Percentiles rank a stretch among this genome's conserved stretches.
Conservation (phyloP, 768 basidiomycete genomes). For the Tulasnella calospora region DNA sequence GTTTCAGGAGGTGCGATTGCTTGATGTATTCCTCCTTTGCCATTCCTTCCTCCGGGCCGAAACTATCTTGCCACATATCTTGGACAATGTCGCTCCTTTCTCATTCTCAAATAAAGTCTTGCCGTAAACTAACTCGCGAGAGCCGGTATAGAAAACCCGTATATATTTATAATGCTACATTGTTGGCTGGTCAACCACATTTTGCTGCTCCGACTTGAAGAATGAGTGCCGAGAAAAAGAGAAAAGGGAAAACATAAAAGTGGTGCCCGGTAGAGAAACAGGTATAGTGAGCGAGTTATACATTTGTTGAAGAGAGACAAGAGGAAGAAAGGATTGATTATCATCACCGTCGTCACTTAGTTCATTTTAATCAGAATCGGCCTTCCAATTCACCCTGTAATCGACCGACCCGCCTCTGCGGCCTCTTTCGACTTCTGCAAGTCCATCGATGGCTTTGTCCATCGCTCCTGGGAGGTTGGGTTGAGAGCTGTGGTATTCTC, state of each 20-base stretch:
- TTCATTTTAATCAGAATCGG: not conserved
- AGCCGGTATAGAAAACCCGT: not conserved
- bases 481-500: not conserved
- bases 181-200: not conserved
- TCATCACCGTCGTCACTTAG: not conserved
- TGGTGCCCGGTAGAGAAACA: not conserved
- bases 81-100: not conserved
- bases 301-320: not conserved
- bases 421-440: not conserved
- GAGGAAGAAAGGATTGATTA: not conserved
- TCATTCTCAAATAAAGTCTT: not conserved
- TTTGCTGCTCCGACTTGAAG: not conserved
- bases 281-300: not conserved
- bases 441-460: not conserved
- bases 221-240: not conserved
- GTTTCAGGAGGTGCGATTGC: not conserved
- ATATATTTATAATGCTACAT: constrained; percentile 11
- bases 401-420: not conserved
- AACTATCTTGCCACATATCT: not conserved
- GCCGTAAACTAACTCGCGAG: not conserved
- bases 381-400: not conserved
- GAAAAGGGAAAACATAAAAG: not conserved
- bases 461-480: not conserved
- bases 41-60: not conserved
- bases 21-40: not conserved